Evolutionary conservation across 2,329 filamentous ascomycete genomes (phyloP).

Genomic region (Diplodia seriata): DNA sequence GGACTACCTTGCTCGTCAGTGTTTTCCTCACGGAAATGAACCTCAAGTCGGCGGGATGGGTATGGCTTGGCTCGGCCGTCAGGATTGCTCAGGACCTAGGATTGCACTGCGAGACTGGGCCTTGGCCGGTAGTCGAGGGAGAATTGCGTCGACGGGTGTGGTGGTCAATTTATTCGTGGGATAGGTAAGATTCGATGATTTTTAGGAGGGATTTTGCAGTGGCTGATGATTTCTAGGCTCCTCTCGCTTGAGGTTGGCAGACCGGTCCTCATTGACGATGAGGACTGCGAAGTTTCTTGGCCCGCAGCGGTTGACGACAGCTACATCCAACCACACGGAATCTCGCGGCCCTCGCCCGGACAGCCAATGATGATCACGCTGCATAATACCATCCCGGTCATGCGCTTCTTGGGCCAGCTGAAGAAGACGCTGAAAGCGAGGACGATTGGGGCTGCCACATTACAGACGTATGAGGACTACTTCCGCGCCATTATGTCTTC

Average conservation of each 20-base stretch:
- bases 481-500: conserved; percentile 76
- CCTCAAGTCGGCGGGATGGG: conserved; percentile 82
- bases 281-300: conserved; percentile 83
- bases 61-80: conserved; percentile 82
- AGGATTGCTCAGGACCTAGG: conserved; percentile 83
- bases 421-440: conserved; percentile 73
- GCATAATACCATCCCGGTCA: conserved; percentile 79
- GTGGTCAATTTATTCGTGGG: conserved; percentile 93
- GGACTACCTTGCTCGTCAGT: conserved; percentile 74
- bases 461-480: conserved; percentile 82
- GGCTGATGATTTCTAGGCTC: conserved; percentile 56
- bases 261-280: conserved; percentile 82
- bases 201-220: background rate
- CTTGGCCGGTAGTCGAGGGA: conserved; percentile 76
- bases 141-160: conserved; percentile 89
- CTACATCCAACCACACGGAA: conserved; percentile 66
- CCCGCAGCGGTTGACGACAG: conserved; percentile 84
- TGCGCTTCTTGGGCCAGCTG: conserved; percentile 77
- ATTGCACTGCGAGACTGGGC: conserved; percentile 75
- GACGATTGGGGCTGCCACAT: conserved; percentile 67
- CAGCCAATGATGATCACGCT: conserved; percentile 67
- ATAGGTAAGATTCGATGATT: conserved; percentile 63
- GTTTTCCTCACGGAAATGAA: conserved; percentile 88
- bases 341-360: conserved; percentile 48
- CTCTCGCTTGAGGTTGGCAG: conserved; percentile 81